Percentiles rank a stretch among this genome's conserved stretches.
Evolutionary conservation across 129 eudicot genomes (phyloP).

Genomic region (Kitagawia praeruptora): DNA sequence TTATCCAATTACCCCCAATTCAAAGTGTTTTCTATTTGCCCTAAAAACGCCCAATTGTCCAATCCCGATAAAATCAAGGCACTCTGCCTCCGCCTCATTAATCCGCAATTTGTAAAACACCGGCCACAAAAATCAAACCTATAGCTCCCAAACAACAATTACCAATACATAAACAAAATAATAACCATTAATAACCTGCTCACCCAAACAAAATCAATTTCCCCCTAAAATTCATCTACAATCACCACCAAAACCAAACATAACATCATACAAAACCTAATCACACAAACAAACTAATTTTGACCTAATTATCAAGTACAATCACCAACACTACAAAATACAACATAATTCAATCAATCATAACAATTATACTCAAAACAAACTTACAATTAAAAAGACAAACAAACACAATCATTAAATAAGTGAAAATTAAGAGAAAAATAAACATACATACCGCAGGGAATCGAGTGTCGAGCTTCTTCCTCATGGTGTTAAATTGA

Average conservation of each 20-base stretch:
- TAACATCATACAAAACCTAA: not conserved
- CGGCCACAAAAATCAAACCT: not conserved
- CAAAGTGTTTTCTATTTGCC: not conserved
- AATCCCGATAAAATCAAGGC: not conserved
- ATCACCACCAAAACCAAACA: not conserved
- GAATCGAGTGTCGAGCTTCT: slow-evolving; percentile 73
- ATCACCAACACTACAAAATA: not conserved
- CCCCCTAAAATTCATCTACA: not conserved
- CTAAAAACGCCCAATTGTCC: not conserved
- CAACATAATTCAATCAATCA: not conserved
- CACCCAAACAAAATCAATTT: not conserved
- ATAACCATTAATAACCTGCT: not conserved
- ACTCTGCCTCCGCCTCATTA: not conserved
- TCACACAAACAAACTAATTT: not conserved
- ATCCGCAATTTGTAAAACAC: not conserved
- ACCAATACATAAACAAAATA: not conserved
- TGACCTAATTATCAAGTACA: not conserved
- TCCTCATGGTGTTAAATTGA: slow-evolving; percentile 38
- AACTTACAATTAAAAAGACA: not conserved
- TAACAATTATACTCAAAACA: not conserved
- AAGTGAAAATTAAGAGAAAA: not conserved
- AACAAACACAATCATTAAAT: not conserved
- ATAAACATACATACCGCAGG: slow-evolving; percentile 54
- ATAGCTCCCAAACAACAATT: not conserved
- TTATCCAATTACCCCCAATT: not conserved